Evolutionary conservation across 1,284 basidiomycete genomes (phyloP).

Genomic region (Austroboletus rostrupii): DNA sequence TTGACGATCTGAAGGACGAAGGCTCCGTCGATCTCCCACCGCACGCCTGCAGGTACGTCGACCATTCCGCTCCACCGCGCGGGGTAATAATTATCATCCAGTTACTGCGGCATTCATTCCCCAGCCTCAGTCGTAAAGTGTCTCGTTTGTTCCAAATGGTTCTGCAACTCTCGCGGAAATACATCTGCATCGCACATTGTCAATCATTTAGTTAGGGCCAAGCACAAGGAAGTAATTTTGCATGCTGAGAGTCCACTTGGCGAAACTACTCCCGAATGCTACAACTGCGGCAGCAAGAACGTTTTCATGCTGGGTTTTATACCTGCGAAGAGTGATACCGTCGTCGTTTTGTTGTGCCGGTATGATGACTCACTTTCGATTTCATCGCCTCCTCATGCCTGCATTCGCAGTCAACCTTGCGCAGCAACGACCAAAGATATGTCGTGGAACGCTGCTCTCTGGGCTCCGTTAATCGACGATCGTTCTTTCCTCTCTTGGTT

Average conservation of each 20-base stretch:
- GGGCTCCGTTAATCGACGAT: constrained; percentile 98
- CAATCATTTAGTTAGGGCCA: constrained; percentile 97
- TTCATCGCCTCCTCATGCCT: constrained; percentile 6
- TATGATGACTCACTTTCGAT: constrained; percentile 36
- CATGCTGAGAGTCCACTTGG: constrained; percentile 95
- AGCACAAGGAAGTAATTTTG: constrained; percentile 97
- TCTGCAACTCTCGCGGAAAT: constrained; percentile 98
- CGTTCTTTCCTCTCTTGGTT: constrained; percentile 98
- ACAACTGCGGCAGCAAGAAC: constrained; percentile 99
- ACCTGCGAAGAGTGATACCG: constrained; percentile 97
- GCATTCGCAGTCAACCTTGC: constrained; percentile 79
- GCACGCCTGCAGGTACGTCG: constrained; percentile 88
- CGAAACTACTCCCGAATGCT: constrained; percentile 97
- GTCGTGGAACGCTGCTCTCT: constrained; percentile 96
- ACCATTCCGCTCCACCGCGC: neutral
- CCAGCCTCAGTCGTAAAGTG: constrained; percentile 98
- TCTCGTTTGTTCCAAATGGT: constrained; percentile 95
- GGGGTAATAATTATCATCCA: constrained; percentile 32
- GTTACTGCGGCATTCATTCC: constrained; percentile 99
- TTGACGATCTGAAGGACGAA: constrained; percentile 87
- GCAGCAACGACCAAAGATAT: constrained; percentile 97
- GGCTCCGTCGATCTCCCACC: constrained; percentile 78
- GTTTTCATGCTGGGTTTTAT: constrained; percentile 99
- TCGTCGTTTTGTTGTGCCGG: constrained; percentile 97
- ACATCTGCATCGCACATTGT: constrained; percentile 99